Evolutionary conservation across 2,329 filamentous ascomycete genomes (phyloP).

Genomic region (Colletotrichum neosansevieriae): DNA sequence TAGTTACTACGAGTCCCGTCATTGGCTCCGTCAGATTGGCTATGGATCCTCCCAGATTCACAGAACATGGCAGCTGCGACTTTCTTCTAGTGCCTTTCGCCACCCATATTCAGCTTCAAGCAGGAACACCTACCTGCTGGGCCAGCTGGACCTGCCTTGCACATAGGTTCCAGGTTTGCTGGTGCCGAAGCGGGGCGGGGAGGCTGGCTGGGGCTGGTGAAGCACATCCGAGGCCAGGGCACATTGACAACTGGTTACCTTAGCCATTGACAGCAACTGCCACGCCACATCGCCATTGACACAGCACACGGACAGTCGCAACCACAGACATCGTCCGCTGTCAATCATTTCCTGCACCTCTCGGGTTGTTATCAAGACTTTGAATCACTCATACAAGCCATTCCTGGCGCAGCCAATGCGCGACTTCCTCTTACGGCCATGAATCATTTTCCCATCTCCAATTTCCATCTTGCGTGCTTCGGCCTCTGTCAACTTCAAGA

Average conservation of each 20-base stretch:
- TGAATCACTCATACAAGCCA: neutral
- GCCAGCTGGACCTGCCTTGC: too few species aligned
- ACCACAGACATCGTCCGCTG: neutral
- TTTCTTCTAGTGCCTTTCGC: too few species aligned
- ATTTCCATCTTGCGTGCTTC: slow-evolving; percentile 37
- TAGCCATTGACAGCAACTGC: neutral
- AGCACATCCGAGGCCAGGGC: neutral
- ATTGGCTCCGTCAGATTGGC: slow-evolving; percentile 36
- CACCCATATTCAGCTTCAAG: too few species aligned
- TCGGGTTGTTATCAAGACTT: slow-evolving; percentile 9
- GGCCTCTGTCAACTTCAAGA: slow-evolving; percentile 22
- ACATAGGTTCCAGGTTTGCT: too few species aligned
- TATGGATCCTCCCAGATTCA: slow-evolving; percentile 17
- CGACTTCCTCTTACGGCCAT: neutral
- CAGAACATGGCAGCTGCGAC: neutral
- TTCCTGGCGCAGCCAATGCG: slow-evolving; percentile 19
- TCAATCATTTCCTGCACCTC: neutral
- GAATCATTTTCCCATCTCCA: slow-evolving; percentile 22
- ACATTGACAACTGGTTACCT: too few species aligned
- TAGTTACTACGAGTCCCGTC: neutral
- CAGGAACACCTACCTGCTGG: slow-evolving; percentile 21
- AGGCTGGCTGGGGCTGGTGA: slow-evolving; percentile 26
- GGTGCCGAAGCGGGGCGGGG: slow-evolving; percentile 17
- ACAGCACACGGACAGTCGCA: neutral
- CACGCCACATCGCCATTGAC: slow-evolving; percentile 9